A percentile compares a stretch with the other conserved stretches of the same genome.
These are phyloP conservation scores for Chlamydomonas sp. DNA, from an alignment of 139 green algal genomes.

Conservation along the genomic window DNA sequence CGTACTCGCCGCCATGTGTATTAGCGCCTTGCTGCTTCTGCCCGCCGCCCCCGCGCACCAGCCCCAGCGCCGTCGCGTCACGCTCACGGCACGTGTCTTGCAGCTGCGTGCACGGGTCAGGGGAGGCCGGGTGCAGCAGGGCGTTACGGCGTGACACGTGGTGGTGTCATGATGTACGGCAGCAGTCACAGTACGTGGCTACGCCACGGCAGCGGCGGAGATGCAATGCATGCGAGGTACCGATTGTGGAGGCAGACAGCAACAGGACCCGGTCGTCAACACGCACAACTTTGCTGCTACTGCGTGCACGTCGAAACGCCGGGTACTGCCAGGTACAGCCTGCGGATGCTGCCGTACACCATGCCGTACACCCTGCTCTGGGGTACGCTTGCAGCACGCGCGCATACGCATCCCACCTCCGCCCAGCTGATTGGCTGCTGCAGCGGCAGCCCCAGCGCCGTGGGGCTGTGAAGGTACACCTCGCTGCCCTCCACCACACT, in stretches of 20 bases:
- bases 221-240: too few species aligned
- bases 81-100: conserved; percentile 10
- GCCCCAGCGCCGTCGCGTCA: conserved; percentile 17
- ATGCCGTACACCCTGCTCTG: background rate
- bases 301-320: too few species aligned
- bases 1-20: background rate
- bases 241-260: too few species aligned
- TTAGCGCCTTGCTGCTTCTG: too few species aligned
- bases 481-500: background rate
- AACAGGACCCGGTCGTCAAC: too few species aligned
- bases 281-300: too few species aligned
- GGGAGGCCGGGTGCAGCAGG: background rate
- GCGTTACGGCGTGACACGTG: background rate
- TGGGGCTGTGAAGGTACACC: conserved; percentile 1
- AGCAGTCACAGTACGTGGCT: too few species aligned
- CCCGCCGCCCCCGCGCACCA: background rate
- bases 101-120: conserved; percentile 4
- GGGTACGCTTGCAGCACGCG: background rate
- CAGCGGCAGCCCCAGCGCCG: conserved; percentile 5
- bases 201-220: too few species aligned
- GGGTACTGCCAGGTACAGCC: too few species aligned
- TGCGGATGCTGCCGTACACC: background rate
- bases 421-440: background rate
- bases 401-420: background rate
- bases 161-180: background rate